Evolutionary conservation across 345 rosid species (phyloP).

Genomic region (Dimocarpus longan): DNA sequence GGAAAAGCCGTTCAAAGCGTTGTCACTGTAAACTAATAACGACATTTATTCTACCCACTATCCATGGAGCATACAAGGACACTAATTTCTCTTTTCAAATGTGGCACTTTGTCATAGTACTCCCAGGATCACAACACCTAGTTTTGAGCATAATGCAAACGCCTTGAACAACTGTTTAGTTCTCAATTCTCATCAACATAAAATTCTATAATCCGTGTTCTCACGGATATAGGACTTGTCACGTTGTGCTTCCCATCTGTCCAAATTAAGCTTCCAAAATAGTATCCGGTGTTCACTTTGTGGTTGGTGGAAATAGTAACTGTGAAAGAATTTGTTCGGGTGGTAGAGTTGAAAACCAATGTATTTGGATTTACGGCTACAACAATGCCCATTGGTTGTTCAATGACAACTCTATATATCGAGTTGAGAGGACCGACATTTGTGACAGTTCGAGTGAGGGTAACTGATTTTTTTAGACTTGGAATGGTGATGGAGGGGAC

Average conservation of each 20-base stretch:
- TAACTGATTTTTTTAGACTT: conserved; percentile 19
- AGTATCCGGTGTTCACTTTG: neutral
- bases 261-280: neutral
- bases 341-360: neutral
- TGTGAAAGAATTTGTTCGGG: conserved; percentile 6
- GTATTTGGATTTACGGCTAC: neutral
- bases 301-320: neutral
- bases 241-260: neutral
- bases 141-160: no score
- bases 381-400: conserved; percentile 27
- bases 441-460: neutral
- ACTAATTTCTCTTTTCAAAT: no score
- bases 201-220: conserved; percentile 31
- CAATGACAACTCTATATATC: conserved; percentile 4
- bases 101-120: no score
- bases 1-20: no score
- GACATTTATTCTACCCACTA: no score
- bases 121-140: no score
- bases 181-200: conserved; percentile 21
- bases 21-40: no score
- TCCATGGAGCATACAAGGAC: neutral
- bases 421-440: neutral
- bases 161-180: neutral
- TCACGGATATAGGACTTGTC: conserved; percentile 17
- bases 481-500: conserved; percentile 49